Conservation (phyloP, 108 stramenopile genomes). For the Cyclotella distinguenda region DNA sequence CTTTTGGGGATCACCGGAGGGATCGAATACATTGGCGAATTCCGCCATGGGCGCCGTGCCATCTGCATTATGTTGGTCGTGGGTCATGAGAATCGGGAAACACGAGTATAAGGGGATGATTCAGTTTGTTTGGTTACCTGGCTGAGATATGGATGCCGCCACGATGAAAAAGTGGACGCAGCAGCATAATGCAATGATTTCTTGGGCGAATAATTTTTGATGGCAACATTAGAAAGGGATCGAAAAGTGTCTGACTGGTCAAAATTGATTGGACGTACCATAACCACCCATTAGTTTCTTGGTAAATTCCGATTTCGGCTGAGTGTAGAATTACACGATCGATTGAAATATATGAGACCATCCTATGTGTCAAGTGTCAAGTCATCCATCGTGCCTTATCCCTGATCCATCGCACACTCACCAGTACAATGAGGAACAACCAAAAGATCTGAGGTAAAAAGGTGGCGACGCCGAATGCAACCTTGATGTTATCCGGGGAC, state of each 20-base stretch:
- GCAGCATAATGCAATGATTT: slow-evolving; percentile 58
- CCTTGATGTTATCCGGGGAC: slow-evolving; percentile 60
- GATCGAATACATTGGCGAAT: slow-evolving; percentile 88
- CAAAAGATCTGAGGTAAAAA: slow-evolving; percentile 84
- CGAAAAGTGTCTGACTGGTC: background rate
- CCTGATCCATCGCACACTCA: too few species aligned
- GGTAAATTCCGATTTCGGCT: slow-evolving; percentile 61
- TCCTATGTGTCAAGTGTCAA: too few species aligned
- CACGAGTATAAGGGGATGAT: background rate
- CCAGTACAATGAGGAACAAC: slow-evolving; percentile 62
- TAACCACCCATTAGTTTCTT: slow-evolving; percentile 72
- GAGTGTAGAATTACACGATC: background rate
- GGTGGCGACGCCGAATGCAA: slow-evolving; percentile 78
- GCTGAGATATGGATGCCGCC: slow-evolving; percentile 59
- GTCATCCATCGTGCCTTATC: too few species aligned
- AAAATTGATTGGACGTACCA: slow-evolving; percentile 15
- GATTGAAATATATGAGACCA: too few species aligned
- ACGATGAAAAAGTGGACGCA: slow-evolving; percentile 85
- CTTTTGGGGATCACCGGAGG: slow-evolving; percentile 70
- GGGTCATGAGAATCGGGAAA: background rate
- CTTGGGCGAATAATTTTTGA: slow-evolving; percentile 6
- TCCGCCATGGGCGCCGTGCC: slow-evolving; percentile 80
- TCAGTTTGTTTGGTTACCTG: slow-evolving; percentile 11
- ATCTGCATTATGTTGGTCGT: background rate
- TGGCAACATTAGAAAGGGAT: slow-evolving; percentile 1